Base-by-base conservation (phyloP, 2,329 filamentous ascomycete genomes). In the Zasmidium angulare region DNA sequence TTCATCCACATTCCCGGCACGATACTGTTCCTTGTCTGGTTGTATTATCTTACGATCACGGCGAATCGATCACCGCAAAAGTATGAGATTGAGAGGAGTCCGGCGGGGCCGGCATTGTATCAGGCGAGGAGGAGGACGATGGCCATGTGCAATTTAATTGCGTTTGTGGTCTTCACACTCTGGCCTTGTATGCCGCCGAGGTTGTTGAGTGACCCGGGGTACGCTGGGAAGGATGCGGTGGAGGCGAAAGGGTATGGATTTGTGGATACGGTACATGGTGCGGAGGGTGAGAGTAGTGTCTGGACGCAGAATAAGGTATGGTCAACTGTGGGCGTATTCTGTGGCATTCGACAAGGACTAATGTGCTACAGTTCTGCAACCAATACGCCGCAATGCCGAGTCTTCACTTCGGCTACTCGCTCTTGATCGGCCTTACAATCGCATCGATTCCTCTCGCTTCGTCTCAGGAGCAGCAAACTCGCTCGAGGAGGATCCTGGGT, bases 1-100 rank as follows among this genome's bases (percentile, higher is more conserved):
- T 90, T 90, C 74, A 89, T 91, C 68, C 89, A 91, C 72, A 91
- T 91, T 59, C 89, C 88, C 0, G 88, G 87, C 14, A 90, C 88
- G 4, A 90, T 91, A 64, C 80, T 87, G 48, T 91, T 90, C 69
- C 78, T 86, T 22, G 80, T 85, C 40, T 82, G 84, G 69, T 80
- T 91, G 3, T 91, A 85, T 76, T 89, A 88, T 76, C 82, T 88
- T 70, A 90, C 87, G 50, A 89, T 86, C 22, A 86, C 85, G 7
- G 81, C 81, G 53, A 84, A 84, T 70, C 77, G 82, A 29, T 71
- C 75, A 31, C 51, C 67, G 7, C 46, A 24, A 49, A 4, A 20
- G 10, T 19, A 22, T 49, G 46, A 24, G 20, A 43, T 43, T 43
- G 72, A 74, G 53, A 77, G 76, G 6, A 78, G 75, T 1, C 74